These are phyloP conservation scores for Heterobasidion annosum DNA, from an alignment of 1,284 basidiomycete species.

Conservation along the genomic window DNA sequence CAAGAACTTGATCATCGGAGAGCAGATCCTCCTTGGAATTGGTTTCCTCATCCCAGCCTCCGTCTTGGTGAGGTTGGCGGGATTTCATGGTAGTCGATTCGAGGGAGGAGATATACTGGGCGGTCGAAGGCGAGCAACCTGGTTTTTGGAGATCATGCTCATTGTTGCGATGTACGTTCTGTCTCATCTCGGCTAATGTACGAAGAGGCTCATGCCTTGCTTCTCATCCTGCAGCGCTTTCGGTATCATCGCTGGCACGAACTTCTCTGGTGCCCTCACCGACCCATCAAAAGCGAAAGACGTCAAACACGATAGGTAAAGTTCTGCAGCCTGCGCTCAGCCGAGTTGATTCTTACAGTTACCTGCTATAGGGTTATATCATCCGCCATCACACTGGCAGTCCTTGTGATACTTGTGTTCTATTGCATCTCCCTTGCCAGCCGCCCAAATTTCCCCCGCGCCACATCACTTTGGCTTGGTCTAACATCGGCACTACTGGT, in stretches of 20 bases:
- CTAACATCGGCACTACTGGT: neutral
- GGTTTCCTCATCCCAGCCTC: neutral
- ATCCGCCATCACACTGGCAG: neutral
- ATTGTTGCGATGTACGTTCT: neutral
- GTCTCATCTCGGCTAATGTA: no score
- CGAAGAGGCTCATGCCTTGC: no score
- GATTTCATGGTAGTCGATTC: neutral
- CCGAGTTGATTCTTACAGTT: neutral
- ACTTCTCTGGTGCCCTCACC: neutral
- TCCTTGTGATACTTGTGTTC: neutral
- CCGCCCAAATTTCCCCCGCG: neutral
- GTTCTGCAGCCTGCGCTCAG: no score
- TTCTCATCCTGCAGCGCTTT: neutral
- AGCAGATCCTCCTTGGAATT: slow-evolving; percentile 1
- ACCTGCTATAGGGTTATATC: neutral
- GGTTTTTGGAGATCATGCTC: neutral
- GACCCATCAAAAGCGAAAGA: neutral
- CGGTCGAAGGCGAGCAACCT: neutral
- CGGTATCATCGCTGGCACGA: neutral
- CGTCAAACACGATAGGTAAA: neutral
- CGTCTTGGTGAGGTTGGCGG: neutral
- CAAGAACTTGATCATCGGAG: neutral
- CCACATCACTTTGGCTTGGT: neutral
- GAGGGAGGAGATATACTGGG: neutral
- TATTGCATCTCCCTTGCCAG: neutral